phyloP scores from a whole-genome alignment of 768 basidiomycete species.

The Nidularia sp. region DNA sequence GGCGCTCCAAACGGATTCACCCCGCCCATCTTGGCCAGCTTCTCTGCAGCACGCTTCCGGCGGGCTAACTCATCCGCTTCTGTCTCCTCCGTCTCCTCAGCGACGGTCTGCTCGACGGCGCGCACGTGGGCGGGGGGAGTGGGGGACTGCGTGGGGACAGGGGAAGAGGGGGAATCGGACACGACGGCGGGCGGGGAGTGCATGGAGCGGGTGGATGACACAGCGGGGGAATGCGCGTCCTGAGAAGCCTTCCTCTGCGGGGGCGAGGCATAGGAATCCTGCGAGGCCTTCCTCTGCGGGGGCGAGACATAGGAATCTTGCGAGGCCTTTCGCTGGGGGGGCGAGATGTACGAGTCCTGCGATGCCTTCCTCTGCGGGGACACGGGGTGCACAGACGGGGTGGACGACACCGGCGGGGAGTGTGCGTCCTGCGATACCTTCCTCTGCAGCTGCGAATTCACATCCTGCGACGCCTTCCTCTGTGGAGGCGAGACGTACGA shows the following conservation, averaged over 20 bases:
- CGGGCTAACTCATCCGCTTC: conserved; percentile 42
- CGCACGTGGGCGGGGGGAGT: not conserved
- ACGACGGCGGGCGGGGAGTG: too few species aligned
- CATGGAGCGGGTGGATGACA: too few species aligned
- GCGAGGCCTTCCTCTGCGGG: conserved; percentile 4
- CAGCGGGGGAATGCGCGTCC: too few species aligned
- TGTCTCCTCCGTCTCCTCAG: conserved; percentile 5
- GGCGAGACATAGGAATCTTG: conserved; percentile 1
- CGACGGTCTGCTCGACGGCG: not conserved
- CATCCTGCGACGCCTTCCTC: not conserved
- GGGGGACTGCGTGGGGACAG: not conserved
- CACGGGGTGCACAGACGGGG: not conserved
- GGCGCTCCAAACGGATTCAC: conserved; percentile 41
- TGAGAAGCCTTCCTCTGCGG: too few species aligned
- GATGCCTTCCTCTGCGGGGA: conserved; percentile 7
- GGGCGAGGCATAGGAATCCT: too few species aligned
- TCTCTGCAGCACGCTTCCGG: conserved; percentile 44
- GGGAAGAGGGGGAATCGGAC: conserved; percentile 6
- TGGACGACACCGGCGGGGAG: too few species aligned
- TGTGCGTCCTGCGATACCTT: too few species aligned
- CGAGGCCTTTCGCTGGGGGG: too few species aligned
- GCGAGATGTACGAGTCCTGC: too few species aligned
- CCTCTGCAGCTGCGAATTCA: not conserved
- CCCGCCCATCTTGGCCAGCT: conserved; percentile 18
- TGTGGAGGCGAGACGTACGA: conserved; percentile 8